Evolutionary conservation across 176 grass and related monocot genomes (phyloP), one percentile per base, ranked within the genome.

Genomic region (Neostapfia colusana): DNA sequence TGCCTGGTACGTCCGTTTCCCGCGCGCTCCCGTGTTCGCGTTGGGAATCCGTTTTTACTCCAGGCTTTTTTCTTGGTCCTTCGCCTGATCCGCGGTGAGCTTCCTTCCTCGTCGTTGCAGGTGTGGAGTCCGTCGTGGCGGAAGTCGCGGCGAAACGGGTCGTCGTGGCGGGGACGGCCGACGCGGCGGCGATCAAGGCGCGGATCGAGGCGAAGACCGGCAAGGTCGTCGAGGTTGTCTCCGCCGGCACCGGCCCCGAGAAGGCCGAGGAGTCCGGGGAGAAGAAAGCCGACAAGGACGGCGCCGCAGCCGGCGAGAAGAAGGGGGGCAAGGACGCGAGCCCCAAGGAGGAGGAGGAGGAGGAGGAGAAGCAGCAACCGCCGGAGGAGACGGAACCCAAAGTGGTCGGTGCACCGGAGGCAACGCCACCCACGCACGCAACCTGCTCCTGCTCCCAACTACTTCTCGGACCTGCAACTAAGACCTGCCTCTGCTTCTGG

Each of bases 151-250:
- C 35, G 25, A 88, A 84, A 76, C 88, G n/a, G 56, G 24, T 93
- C 3, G 65, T 85, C 9, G 88, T 88, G 55, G 27, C 57, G 31
- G 91, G 91, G 25, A 80, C 72, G 26, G 85, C 83, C 26, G 91
- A 93, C 42, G 85, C 88, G 25, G 77, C 71, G 5, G 63, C 77
- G 72, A 55, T 93, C 25, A 90, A 90, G 72, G 79, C 83, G 62
- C 49, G 88, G 70, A 70, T 93, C 78, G 85, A 90, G 82, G 48
- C 79, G n/a, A 88, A 74, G 79, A 88, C 82, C 34, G 63, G 69
- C 16, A 88, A 83, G 75, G 34, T 70, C 39, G 88, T 93, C 36
- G 85, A 90, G 35, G 40, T 93, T 34, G 10, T 90, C 71, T 93
- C 79, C 56, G 67, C 88, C 71, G 85, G 85, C 38, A 40, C 73